Conservation (phyloP, 139 green algal species). For the Yamagishiella unicocca region DNA sequence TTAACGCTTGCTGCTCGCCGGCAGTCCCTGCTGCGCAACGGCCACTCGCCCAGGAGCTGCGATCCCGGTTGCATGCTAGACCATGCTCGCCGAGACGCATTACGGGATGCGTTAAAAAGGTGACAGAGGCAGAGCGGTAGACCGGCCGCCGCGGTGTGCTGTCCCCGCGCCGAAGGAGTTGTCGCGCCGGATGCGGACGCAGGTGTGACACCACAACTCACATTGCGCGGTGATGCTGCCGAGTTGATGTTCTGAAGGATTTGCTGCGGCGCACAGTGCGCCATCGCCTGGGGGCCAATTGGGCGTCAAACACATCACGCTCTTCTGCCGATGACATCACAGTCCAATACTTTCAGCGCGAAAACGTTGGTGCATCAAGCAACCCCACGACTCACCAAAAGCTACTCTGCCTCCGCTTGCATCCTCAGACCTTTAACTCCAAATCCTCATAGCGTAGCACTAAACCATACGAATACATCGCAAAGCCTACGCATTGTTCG, state of each 20-base stretch:
- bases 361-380: too few relatives aligned
- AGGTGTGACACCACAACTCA: neutral
- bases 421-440: too few relatives aligned
- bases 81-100: neutral
- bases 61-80: neutral
- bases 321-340: too few relatives aligned
- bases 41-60: neutral
- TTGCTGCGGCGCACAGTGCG: conserved; percentile 14
- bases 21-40: neutral
- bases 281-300: neutral
- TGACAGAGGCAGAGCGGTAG: conserved; percentile 5
- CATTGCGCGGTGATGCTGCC: neutral
- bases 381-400: too few relatives aligned
- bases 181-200: neutral
- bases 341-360: too few relatives aligned
- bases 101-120: neutral
- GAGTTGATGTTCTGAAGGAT: too few relatives aligned
- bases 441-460: too few relatives aligned
- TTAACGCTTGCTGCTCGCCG: conserved; percentile 6
- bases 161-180: neutral
- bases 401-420: too few relatives aligned
- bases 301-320: neutral
- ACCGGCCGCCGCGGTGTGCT: conserved; percentile 4
- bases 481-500: too few relatives aligned
- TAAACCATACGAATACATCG: too few relatives aligned